Conservation (phyloP, 768 basidiomycete species). For the Rhodotorula babjevae region DNA sequence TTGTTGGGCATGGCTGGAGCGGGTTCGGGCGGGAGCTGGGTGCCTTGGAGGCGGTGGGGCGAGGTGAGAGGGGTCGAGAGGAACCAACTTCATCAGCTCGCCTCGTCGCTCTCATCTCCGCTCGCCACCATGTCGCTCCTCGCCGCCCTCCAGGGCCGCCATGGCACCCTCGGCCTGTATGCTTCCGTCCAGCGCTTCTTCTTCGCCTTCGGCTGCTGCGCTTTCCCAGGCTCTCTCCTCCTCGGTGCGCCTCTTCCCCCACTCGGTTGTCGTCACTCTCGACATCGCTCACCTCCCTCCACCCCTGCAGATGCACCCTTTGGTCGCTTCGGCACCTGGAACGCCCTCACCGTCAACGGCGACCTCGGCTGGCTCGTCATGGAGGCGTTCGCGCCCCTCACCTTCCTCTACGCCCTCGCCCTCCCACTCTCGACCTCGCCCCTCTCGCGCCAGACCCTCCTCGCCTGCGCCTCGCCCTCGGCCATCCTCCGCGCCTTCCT, state of each 20-base stretch:
- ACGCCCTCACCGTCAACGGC: slow-evolving; percentile 10
- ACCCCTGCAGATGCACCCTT: slow-evolving; percentile 27
- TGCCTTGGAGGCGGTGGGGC: too few species aligned
- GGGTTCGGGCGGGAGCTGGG: not conserved
- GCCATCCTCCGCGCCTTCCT: slow-evolving; percentile 43
- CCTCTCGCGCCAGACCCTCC: slow-evolving; percentile 47
- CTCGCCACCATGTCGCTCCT: not conserved
- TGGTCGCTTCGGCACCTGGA: slow-evolving; percentile 15
- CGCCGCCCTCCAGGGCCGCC: not conserved
- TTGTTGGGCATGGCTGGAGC: slow-evolving; percentile 30
- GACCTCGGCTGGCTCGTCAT: slow-evolving; percentile 24
- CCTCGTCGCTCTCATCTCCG: not conserved
- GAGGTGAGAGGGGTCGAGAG: not conserved
- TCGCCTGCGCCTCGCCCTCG: slow-evolving; percentile 50
- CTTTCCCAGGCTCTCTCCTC: not conserved
- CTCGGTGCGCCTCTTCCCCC: slow-evolving; percentile 1
- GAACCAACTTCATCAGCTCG: not conserved
- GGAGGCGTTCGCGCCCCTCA: slow-evolving; percentile 28
- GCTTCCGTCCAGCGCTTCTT: slow-evolving; percentile 15
- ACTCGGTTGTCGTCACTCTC: not conserved
- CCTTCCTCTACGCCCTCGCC: slow-evolving; percentile 16
- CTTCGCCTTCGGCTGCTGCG: not conserved
- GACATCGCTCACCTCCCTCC: not conserved
- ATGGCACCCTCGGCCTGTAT: slow-evolving; percentile 13
- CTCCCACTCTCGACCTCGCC: slow-evolving; percentile 47